phyloP scores from a whole-genome alignment of 441 rosid species.

The Monsonia emarginata region DNA sequence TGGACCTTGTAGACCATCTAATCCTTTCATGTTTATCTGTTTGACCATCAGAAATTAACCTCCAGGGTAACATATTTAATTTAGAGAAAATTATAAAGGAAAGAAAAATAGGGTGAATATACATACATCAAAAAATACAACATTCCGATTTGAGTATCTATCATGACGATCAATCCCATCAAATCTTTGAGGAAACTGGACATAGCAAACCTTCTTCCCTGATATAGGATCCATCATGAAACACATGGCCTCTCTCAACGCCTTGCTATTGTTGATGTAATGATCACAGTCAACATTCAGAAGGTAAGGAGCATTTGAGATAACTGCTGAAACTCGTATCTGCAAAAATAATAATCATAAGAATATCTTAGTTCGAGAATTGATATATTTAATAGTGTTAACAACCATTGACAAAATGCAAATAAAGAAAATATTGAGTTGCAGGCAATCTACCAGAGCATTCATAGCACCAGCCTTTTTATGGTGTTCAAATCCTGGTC shows the following conservation, averaged over 20 bases:
- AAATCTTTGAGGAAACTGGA: constrained; percentile 90
- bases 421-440: neutral
- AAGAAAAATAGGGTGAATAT: neutral
- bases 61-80: neutral
- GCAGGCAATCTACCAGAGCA: constrained; percentile 46
- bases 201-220: constrained; percentile 77
- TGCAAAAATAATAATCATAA: constrained; percentile 19
- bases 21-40: constrained; percentile 94
- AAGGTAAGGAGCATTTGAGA: constrained; percentile 78
- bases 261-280: constrained; percentile 83
- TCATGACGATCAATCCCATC: constrained; percentile 85
- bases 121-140: constrained; percentile 76
- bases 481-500: constrained; percentile 92
- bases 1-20: constrained; percentile 95
- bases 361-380: constrained; percentile 7
- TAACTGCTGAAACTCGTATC: constrained; percentile 76
- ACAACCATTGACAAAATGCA: neutral
- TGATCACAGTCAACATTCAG: constrained; percentile 95
- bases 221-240: constrained; percentile 92
- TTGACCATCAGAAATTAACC: neutral
- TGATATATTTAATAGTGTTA: neutral
- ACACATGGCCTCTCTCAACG: constrained; percentile 92
- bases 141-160: constrained; percentile 84
- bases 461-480: constrained; percentile 99
- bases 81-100: neutral